Conservation (phyloP, 2,329 filamentous ascomycete genomes). For the Hypoxylon sp. region DNA sequence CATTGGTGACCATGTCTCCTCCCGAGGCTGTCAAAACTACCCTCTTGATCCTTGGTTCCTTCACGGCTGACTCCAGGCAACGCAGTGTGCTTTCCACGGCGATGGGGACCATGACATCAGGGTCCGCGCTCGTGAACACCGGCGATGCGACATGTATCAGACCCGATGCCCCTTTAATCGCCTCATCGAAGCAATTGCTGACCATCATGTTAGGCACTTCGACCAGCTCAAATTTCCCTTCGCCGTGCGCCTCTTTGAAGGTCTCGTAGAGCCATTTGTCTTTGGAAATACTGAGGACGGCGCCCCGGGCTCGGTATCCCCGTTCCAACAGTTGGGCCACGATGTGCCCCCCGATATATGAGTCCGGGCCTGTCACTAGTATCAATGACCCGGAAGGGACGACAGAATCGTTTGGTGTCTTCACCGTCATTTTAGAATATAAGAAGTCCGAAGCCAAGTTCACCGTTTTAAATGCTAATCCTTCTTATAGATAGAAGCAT, state of each 20-base stretch:
- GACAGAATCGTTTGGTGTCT: too few relatives aligned
- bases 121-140: constrained; percentile 28
- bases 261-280: constrained; percentile 32
- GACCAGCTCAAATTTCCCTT: constrained; percentile 31
- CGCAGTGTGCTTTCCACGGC: constrained; percentile 23
- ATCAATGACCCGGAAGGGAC: constrained; percentile 47
- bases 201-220: constrained; percentile 30
- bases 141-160: constrained; percentile 35
- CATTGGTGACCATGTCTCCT: constrained; percentile 21
- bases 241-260: constrained; percentile 35
- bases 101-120: constrained; percentile 25
- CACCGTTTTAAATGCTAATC: too few relatives aligned
- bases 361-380: constrained; percentile 54
- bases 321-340: constrained; percentile 49
- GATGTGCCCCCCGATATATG: constrained; percentile 52
- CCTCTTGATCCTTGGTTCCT: constrained; percentile 34
- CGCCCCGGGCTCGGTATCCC: constrained; percentile 55
- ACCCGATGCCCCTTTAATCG: constrained; percentile 30
- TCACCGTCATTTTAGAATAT: too few relatives aligned
- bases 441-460: too few relatives aligned
- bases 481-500: too few relatives aligned
- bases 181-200: constrained; percentile 30
- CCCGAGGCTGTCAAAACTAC: constrained; percentile 39
- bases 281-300: constrained; percentile 26
- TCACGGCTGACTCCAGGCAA: constrained; percentile 28